Evolutionary conservation across 1,284 basidiomycete genomes (phyloP), one percentile per base, ranked within the genome.

Genomic region (Ceratorhiza oryzae-sativae): DNA sequence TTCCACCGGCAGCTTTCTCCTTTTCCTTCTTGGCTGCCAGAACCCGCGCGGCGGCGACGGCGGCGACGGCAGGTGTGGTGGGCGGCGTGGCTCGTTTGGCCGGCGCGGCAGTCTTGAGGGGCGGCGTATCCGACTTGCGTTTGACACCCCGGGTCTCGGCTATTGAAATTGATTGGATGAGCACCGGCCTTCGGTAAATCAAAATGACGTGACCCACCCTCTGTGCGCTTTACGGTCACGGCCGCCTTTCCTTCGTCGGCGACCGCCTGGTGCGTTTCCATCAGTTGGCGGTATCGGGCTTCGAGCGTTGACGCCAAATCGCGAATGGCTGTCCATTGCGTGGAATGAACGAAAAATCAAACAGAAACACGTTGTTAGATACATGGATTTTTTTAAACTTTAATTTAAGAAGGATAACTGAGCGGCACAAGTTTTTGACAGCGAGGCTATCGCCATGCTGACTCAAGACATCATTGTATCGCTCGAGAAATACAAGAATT

Each of bases 261-360:
- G 25, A 18, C 30, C 36, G 49, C 18, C 63, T 68, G 63, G 51
- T 68, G 63, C 39, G 63, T 25, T 42, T 68, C 63, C 63, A 68
- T 45, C 27, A 68, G 51, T 8, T 49, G 36, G 12, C 90, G 87
- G 91, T 91, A 93, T 82, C 87, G 88, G 78, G 86, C 87, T 82
- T 92, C 90, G 82, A 93, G 84, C 82, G 91, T 92, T 79, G 86
- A 86, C 77, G 92, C 91, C 89, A 93, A 91, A 83, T 93, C 92
- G 88, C 91, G 91, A 89, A 92, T 87, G 81, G 91, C 91, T 93
- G 84, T 79, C 79, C 76, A 82, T 81, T 77, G 77, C 75, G 51
- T 51, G 63, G 23, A 56, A 75, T 75, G 78, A 79, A 81, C 76
- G 80, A 27, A 30, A 80, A 80, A 77, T 81, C 77, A 79, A 77